A percentile compares a stretch with the other conserved stretches of the same genome.
Conservation (phyloP, 805 yeast species). For the Nakazawaea ambrosiae region DNA sequence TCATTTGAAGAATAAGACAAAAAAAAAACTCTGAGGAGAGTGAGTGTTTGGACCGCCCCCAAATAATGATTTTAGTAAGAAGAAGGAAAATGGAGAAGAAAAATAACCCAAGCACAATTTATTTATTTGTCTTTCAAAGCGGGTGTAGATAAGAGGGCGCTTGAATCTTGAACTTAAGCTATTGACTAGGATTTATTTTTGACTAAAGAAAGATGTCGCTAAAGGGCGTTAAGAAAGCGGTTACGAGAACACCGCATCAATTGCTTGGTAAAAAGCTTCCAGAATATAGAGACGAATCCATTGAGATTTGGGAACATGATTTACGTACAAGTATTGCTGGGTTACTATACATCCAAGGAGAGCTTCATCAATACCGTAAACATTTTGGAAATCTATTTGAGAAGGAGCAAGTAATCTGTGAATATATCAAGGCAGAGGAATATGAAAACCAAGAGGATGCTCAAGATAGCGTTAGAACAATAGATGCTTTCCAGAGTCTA, state of each 20-base stretch:
- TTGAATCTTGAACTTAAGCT: no score
- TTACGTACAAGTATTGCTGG: constrained; percentile 35
- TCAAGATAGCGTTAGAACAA: constrained; percentile 15
- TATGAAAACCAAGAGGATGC: constrained; percentile 16
- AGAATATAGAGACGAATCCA: constrained; percentile 29
- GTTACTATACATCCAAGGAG: constrained; percentile 28
- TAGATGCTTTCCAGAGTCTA: constrained; percentile 19
- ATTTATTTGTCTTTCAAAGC: no score
- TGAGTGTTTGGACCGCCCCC: no score
- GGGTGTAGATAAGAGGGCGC: no score
- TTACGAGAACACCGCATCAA: constrained; percentile 28
- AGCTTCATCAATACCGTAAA: constrained; percentile 22
- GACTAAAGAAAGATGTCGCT: no score
- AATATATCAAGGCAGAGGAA: constrained; percentile 17
- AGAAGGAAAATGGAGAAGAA: no score
- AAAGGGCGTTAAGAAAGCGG: constrained; percentile 28
- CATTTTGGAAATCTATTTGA: constrained; percentile 21
- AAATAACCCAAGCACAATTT: no score
- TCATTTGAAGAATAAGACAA: no score
- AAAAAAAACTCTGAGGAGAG: no score
- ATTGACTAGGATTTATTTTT: no score
- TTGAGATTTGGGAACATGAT: constrained; percentile 37
- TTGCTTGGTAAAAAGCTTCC: constrained; percentile 22
- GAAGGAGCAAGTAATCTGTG: constrained; percentile 20
- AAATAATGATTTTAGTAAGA: no score